These are phyloP conservation scores for Trichoderma sp. DNA, from an alignment of 2,329 filamentous ascomycete species.

Conservation along the genomic window DNA sequence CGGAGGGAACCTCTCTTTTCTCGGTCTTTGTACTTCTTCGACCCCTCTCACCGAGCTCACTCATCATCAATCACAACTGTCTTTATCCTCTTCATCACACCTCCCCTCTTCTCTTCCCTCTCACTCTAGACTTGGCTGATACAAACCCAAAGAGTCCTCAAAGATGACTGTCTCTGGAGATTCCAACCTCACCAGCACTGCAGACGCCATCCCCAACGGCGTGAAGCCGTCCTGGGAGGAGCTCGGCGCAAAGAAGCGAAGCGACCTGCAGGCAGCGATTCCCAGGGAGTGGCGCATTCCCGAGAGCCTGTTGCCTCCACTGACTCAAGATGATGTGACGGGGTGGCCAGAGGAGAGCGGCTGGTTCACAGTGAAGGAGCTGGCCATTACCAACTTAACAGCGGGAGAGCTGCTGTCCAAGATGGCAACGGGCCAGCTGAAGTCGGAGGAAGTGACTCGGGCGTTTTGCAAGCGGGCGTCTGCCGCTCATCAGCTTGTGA, in stretches of 20 bases:
- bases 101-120: background rate
- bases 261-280: conserved; percentile 51
- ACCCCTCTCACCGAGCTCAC: background rate
- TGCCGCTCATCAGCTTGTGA: conserved; percentile 59
- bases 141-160: background rate
- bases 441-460: conserved; percentile 45
- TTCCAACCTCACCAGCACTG: background rate
- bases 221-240: conserved; percentile 44
- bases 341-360: conserved; percentile 58
- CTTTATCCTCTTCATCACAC: background rate
- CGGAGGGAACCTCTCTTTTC: background rate
- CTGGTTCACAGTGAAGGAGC: conserved; percentile 57
- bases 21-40: background rate
- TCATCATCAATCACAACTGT: background rate
- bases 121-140: too few relatives aligned
- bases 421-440: conserved; percentile 43
- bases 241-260: conserved; percentile 48
- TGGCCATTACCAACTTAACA: conserved; percentile 52
- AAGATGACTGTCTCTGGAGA: conserved; percentile 10
- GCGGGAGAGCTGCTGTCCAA: conserved; percentile 45
- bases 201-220: conserved; percentile 1
- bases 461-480: conserved; percentile 60
- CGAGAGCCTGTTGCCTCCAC: conserved; percentile 53
- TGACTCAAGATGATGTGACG: conserved; percentile 58
- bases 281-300: conserved; percentile 62